Percentiles rank a stretch among this genome's conserved stretches.
Conservation (phyloP, 1,284 basidiomycete species). For the Heterobasidion occidentale region DNA sequence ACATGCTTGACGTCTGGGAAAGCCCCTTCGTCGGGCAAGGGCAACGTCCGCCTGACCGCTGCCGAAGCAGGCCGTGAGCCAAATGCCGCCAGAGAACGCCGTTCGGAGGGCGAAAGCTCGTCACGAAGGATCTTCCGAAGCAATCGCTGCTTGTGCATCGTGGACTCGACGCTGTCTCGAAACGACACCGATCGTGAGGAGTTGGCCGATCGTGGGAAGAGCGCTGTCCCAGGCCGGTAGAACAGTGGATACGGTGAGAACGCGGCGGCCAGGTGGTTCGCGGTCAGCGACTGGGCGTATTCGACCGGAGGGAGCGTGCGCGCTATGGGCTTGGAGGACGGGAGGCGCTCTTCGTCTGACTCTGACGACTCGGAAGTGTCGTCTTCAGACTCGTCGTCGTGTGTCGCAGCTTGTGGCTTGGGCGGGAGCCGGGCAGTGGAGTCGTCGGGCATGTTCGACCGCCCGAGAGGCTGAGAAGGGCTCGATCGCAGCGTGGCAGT, state of each 20-base stretch:
- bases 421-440: constrained; percentile 8
- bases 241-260: constrained; percentile 44
- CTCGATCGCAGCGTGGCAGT: constrained; percentile 8
- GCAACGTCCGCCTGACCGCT: constrained; percentile 17
- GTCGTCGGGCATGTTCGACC: constrained; percentile 13
- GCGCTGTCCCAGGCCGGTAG: constrained; percentile 29
- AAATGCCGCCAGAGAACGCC: constrained; percentile 40
- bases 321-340: constrained; percentile 4
- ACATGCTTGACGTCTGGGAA: constrained; percentile 34
- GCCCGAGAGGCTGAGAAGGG: not conserved
- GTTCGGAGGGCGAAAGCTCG: constrained; percentile 34
- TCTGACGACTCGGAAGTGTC: constrained; percentile 13
- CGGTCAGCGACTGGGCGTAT: constrained; percentile 23
- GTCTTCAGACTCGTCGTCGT: constrained; percentile 10
- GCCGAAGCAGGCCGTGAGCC: constrained; percentile 28
- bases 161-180: constrained; percentile 33
- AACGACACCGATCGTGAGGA: constrained; percentile 27
- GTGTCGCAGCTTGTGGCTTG: constrained; percentile 13
- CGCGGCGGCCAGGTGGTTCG: constrained; percentile 18
- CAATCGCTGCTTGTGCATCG: constrained; percentile 43
- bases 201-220: constrained; percentile 63
- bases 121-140: constrained; percentile 35
- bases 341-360: constrained; percentile 6
- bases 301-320: constrained; percentile 15
- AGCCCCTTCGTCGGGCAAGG: constrained; percentile 37